Conservation (phyloP, 192 early-diverging fungal genomes). For the Rhizophagus prolifer region DNA sequence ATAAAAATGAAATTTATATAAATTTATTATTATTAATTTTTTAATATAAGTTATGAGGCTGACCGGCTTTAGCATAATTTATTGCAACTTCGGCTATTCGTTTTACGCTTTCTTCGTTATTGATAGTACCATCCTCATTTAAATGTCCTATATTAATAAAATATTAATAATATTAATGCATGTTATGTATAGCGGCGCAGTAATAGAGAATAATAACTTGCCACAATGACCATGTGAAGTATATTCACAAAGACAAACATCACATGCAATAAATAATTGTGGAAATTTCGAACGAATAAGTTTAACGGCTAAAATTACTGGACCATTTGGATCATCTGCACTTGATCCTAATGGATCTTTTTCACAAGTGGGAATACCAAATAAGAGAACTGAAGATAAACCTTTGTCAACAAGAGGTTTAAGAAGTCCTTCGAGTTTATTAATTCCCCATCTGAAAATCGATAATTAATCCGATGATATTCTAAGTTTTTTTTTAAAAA, state of each 20-base stretch:
- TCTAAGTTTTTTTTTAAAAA: too few relatives aligned
- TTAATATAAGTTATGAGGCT: background rate
- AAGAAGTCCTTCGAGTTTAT: conserved; percentile 73
- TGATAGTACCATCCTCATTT: conserved; percentile 74
- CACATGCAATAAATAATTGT: conserved; percentile 80
- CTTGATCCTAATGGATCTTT: conserved; percentile 79
- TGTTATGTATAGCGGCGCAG: background rate
- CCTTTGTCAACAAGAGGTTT: conserved; percentile 86
- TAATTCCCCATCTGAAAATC: conserved; percentile 62
- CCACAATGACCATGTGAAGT: conserved; percentile 98
- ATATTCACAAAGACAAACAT: conserved; percentile 97
- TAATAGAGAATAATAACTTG: background rate
- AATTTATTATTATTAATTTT: background rate
- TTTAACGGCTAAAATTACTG: conserved; percentile 82
- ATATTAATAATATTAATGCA: background rate
- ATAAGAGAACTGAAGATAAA: conserved; percentile 82
- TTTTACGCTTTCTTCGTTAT: conserved; percentile 76
- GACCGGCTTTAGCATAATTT: conserved; percentile 85
- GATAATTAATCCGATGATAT: background rate
- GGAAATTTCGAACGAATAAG: conserved; percentile 79
- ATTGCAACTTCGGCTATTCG: conserved; percentile 83
- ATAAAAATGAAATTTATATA: background rate
- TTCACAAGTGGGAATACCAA: conserved; percentile 82
- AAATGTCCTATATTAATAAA: conserved; percentile 33
- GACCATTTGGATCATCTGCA: conserved; percentile 80